Conservation (phyloP, 768 basidiomycete genomes). For the Phallus indusiatus region DNA sequence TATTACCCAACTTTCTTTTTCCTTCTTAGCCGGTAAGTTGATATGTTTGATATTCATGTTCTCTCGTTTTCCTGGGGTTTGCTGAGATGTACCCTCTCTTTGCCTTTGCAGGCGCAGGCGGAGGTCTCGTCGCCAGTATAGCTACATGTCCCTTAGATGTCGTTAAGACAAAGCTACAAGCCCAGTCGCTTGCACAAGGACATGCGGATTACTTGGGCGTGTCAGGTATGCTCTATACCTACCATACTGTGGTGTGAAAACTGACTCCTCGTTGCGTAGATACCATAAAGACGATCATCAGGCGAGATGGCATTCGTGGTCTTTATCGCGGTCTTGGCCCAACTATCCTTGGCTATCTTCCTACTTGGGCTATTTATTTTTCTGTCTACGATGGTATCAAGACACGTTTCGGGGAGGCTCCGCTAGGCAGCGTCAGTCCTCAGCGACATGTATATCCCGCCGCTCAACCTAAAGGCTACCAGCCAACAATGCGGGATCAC, state of each 20-base stretch:
- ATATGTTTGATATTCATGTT: background rate
- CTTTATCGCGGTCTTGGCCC: slow-evolving; percentile 97
- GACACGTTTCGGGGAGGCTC: slow-evolving; percentile 61
- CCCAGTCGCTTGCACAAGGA: slow-evolving; percentile 67
- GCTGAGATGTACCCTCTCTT: slow-evolving; percentile 5
- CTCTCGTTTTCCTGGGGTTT: background rate
- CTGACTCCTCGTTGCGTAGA: slow-evolving; percentile 25
- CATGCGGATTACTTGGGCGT: slow-evolving; percentile 72
- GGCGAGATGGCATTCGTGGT: slow-evolving; percentile 71
- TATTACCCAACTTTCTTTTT: background rate
- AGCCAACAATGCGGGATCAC: slow-evolving; percentile 70
- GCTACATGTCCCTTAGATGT: slow-evolving; percentile 98
- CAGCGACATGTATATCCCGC: slow-evolving; percentile 47
- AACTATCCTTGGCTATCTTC: slow-evolving; percentile 91
- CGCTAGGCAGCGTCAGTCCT: slow-evolving; percentile 28
- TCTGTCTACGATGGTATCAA: slow-evolving; percentile 97
- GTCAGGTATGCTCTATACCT: slow-evolving; percentile 39
- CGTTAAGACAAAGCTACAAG: slow-evolving; percentile 94
- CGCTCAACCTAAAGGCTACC: slow-evolving; percentile 78
- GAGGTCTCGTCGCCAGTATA: slow-evolving; percentile 85
- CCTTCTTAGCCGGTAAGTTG: slow-evolving; percentile 6
- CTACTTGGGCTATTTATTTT: slow-evolving; percentile 99
- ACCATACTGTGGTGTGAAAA: background rate
- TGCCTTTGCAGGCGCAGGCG: slow-evolving; percentile 74
- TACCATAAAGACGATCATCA: slow-evolving; percentile 47